Base-by-base conservation (phyloP, 306 rosid genomes). In the Cicer yamashitae region DNA sequence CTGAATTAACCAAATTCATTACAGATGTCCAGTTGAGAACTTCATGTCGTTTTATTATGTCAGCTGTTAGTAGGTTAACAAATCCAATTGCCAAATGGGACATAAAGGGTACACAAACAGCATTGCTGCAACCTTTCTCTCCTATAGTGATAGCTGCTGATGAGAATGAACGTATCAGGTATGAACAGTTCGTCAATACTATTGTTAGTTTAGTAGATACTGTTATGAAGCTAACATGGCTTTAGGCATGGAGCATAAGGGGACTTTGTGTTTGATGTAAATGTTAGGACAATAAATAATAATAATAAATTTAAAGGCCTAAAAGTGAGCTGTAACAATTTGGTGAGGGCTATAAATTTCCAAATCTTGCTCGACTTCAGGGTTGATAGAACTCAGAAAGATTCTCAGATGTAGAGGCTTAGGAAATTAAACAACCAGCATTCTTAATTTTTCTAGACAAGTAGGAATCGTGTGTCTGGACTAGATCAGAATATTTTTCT, bases 101-200 rank as follows among this genome's bases (percentile, higher is more conserved):
- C 80, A 89, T 91, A 7, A 92, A 80, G 83, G 98, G 93, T 44
- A 90, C 97, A 20, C 93, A 89, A 76, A 82, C 87, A 44, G 82
- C 83, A 51, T 82, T 96, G 92, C 86, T 96, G 75, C 96, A 92
- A 60, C 98, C 99, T 68, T 96, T 92, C 76, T 90, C 99, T 77
- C 98, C 98, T 61, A 79, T 96, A 56, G 97, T 92, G 64, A 84
- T 96, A 51, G 98, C 94, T 58, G 99, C 94, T 13, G 98, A 96
- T 64, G 98, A 90, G 87, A 92, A 90, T 83, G 99, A 96, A 84
- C 87, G 92, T 13, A 92, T 96, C 73, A 91, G 99, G 99, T 96
- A 82, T 73, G 67, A 34, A 40, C 7, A 58, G 34, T 70, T 65
- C 9, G 50, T 76, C 58, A 40, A 43, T 67, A 7, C 6, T 41